Evolutionary conservation across 805 yeast genomes (phyloP).

Genomic region (Metschnikowia gelsemii): DNA sequence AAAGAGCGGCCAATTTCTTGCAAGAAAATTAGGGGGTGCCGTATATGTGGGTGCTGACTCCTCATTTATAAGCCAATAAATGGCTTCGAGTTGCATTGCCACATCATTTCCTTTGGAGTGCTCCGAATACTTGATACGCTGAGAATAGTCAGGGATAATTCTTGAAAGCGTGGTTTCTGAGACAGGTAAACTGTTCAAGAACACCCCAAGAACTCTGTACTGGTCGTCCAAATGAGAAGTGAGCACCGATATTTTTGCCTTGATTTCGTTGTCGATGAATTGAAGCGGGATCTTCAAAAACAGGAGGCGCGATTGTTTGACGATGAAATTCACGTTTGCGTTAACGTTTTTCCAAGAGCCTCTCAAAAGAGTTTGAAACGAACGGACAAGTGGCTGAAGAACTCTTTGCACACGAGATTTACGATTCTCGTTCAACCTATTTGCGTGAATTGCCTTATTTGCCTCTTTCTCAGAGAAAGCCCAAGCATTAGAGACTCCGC

Average conservation of each 20-base stretch:
- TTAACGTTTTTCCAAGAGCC: slow-evolving; percentile 10
- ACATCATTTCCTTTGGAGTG: background rate
- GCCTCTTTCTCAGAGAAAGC: background rate
- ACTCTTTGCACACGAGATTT: background rate
- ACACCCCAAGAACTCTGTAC: slow-evolving; percentile 26
- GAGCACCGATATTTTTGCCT: slow-evolving; percentile 22
- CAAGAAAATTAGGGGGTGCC: slow-evolving; percentile 17
- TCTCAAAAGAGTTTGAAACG: slow-evolving; percentile 8
- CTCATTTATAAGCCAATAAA: slow-evolving; percentile 9
- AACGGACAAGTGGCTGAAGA: background rate
- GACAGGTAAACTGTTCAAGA: slow-evolving; percentile 24
- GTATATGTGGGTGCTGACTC: slow-evolving; percentile 1
- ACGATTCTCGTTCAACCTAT: too few relatives aligned
- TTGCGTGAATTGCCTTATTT: too few relatives aligned
- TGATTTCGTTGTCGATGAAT: slow-evolving; percentile 29
- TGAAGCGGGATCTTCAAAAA: slow-evolving; percentile 21
- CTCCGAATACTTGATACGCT: too few relatives aligned
- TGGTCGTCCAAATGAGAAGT: slow-evolving; percentile 24
- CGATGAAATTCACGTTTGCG: slow-evolving; percentile 16
- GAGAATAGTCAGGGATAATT: slow-evolving; percentile 3
- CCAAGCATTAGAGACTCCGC: slow-evolving; percentile 6
- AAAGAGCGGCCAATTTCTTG: slow-evolving; percentile 66
- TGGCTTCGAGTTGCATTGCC: slow-evolving; percentile 7
- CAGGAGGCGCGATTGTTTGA: slow-evolving; percentile 16
- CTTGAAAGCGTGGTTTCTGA: slow-evolving; percentile 4